These are phyloP conservation scores for Cladosporium austrohemisphaericum DNA, from an alignment of 2,329 filamentous ascomycete genomes.

Conservation along the genomic window DNA sequence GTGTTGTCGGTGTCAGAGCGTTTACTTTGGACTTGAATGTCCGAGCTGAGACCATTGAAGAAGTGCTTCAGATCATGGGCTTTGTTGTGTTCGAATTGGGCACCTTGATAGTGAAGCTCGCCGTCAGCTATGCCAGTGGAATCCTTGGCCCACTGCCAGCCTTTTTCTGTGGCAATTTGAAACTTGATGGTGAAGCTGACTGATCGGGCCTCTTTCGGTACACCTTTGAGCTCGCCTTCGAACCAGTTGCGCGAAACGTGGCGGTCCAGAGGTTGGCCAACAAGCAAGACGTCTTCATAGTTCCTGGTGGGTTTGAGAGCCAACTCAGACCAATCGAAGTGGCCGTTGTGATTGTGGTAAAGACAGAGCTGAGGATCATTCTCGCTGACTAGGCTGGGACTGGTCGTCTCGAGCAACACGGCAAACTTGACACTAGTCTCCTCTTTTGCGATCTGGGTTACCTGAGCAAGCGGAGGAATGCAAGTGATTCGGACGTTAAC, in stretches of 20 bases:
- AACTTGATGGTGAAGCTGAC: slow-evolving; percentile 70
- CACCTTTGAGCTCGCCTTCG: slow-evolving; percentile 44
- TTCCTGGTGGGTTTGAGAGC: slow-evolving; percentile 46
- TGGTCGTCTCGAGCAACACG: slow-evolving; percentile 46
- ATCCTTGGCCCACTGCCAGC: slow-evolving; percentile 70
- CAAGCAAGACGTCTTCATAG: slow-evolving; percentile 26
- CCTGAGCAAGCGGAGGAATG: slow-evolving; percentile 72
- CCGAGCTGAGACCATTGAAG: slow-evolving; percentile 55
- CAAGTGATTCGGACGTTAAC: slow-evolving; percentile 55
- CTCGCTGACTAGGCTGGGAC: slow-evolving; percentile 40
- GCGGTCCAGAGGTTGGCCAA: slow-evolving; percentile 20
- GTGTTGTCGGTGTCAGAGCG: slow-evolving; percentile 66
- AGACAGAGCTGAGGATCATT: slow-evolving; percentile 68
- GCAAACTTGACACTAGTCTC: slow-evolving; percentile 56
- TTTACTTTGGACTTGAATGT: slow-evolving; percentile 52
- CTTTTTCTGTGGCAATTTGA: slow-evolving; percentile 47
- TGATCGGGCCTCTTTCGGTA: slow-evolving; percentile 43
- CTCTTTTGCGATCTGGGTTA: slow-evolving; percentile 56
- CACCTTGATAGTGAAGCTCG: slow-evolving; percentile 51
- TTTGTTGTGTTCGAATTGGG: slow-evolving; percentile 25
- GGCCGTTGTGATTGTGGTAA: slow-evolving; percentile 64
- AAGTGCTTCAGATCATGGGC: slow-evolving; percentile 50
- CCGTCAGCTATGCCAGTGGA: slow-evolving; percentile 63
- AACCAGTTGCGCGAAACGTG: slow-evolving; percentile 50
- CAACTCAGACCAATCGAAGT: slow-evolving; percentile 57